These are phyloP conservation scores for Haematococcus lacustris DNA, from an alignment of 139 green algal genomes.

Conservation along the genomic window DNA sequence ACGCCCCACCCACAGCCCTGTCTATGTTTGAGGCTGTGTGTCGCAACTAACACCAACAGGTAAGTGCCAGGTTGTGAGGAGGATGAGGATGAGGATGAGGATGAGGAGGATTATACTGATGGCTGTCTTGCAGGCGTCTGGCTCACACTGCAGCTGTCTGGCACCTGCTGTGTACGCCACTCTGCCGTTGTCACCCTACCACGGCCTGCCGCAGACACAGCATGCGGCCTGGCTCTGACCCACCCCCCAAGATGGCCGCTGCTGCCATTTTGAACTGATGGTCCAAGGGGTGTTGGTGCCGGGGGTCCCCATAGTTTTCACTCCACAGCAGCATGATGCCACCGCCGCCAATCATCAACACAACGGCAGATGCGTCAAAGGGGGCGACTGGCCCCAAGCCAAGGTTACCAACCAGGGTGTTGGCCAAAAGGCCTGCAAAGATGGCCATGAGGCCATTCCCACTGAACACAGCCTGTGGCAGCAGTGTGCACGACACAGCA, in stretches of 20 bases:
- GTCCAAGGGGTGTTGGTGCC: constrained; percentile 12
- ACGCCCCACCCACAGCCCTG: too few relatives aligned
- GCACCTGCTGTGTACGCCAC: background rate
- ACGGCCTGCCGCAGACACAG: too few relatives aligned
- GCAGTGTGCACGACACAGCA: background rate
- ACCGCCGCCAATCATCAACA: constrained; percentile 71
- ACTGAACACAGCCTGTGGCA: constrained; percentile 83
- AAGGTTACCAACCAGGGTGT: constrained; percentile 74
- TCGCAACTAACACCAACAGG: too few relatives aligned
- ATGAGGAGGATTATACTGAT: too few relatives aligned
- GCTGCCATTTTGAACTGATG: constrained; percentile 26
- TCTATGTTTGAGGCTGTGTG: too few relatives aligned
- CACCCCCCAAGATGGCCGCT: constrained; percentile 18
- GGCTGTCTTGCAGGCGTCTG: background rate
- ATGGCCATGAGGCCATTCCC: constrained; percentile 96
- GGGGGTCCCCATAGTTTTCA: constrained; percentile 88
- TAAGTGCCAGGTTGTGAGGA: too few relatives aligned
- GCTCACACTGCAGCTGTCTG: background rate
- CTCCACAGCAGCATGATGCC: constrained; percentile 78
- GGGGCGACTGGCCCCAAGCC: constrained; percentile 83
- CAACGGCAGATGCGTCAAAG: constrained; percentile 83
- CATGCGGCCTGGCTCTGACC: too few relatives aligned
- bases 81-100: too few relatives aligned
- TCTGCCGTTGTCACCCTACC: too few relatives aligned
- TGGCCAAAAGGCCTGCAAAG: constrained; percentile 78